Evolutionary conservation across 2,329 filamentous ascomycete genomes (phyloP), one percentile per base, ranked within the genome.

Genomic region (Exophiala dermatitidis): DNA sequence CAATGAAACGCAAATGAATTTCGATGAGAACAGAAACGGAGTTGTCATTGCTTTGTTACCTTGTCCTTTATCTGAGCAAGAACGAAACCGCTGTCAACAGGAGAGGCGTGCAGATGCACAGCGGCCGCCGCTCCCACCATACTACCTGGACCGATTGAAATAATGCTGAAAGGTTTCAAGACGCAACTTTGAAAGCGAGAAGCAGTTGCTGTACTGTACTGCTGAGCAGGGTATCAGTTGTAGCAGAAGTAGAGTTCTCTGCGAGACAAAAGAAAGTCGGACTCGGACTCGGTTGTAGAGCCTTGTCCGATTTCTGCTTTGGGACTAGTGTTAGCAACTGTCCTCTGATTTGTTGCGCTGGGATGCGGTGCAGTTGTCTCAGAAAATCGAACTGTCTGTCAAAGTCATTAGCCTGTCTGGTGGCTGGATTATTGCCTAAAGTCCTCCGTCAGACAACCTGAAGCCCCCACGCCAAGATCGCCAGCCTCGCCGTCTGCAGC

Each of bases 401-500:
- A 38, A 12, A n/a, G 36, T 9, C 36, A 38, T 8, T 5, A 8
- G 36, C 10, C 10, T 7, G 6, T 9, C 36, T 5, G 10, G 36
- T 19, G 19, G 37, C 37, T n/a, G 10, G 19, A 41, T 5, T 12
- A 12, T 41, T 1, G 37, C 37, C 19, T n/a, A 41, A 5, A 37
- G 1, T 37, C 3, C 3, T 26, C 2, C n/a, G 48, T 38, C 30
- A 42, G n/a, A 50, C 28, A 10, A 29, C 5, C 3, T 5, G 19
- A 19, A 19, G 19, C 19, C 2, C 2, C 2, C 4, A 3, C 34
- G 33, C 5, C 41, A 51, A 41, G 29, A 32, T 43, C 5, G 29
- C 45, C 51, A 49, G 46, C 46, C 46, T 53, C 51, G 38, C 26
- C 5, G 32, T 10, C 19, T 19, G 19, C 19, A 19, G 19, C 19